These are phyloP conservation scores for Grifola frondosa DNA, from an alignment of 1,284 basidiomycete species.

Conservation along the genomic window DNA sequence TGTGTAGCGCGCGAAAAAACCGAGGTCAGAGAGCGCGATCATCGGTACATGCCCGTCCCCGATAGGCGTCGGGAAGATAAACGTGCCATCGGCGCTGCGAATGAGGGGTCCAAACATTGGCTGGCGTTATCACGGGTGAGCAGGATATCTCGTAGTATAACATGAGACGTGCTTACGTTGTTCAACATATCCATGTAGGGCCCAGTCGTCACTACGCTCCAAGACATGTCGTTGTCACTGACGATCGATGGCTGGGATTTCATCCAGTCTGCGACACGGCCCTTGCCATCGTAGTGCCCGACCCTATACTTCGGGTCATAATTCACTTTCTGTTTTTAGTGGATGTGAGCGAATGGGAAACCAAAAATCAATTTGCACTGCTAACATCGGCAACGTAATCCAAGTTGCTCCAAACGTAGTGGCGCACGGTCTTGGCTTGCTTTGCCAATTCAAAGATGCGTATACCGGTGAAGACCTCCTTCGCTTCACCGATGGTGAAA, in stretches of 20 bases:
- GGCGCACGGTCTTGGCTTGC: conserved; percentile 36
- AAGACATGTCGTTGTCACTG: conserved; percentile 35
- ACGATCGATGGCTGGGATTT: conserved; percentile 38
- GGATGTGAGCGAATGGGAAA: not conserved
- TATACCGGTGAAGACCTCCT: conserved; percentile 43
- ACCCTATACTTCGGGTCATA: conserved; percentile 32
- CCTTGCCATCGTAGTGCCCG: conserved; percentile 38
- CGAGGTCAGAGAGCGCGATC: conserved; percentile 33
- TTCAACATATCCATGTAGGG: conserved; percentile 38
- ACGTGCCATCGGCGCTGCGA: conserved; percentile 29
- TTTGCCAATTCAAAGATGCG: conserved; percentile 49
- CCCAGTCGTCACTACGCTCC: conserved; percentile 40
- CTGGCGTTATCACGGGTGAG: conserved; percentile 3
- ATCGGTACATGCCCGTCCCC: conserved; percentile 28
- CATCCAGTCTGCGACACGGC: conserved; percentile 41
- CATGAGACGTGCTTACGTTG: conserved; percentile 15
- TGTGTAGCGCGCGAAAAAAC: conserved; percentile 36
- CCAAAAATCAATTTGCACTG: conserved; percentile 31
- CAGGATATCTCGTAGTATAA: not conserved
- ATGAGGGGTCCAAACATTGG: conserved; percentile 27
- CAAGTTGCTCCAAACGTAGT: conserved; percentile 49
- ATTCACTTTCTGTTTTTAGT: conserved; percentile 30
- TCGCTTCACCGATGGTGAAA: conserved; percentile 45
- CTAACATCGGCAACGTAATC: no score
- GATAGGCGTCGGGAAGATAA: conserved; percentile 24